A percentile compares a stretch with the other conserved stretches of the same genome.
Evolutionary conservation across 345 rosid species (phyloP).

Genomic region (Theobroma cacao): DNA sequence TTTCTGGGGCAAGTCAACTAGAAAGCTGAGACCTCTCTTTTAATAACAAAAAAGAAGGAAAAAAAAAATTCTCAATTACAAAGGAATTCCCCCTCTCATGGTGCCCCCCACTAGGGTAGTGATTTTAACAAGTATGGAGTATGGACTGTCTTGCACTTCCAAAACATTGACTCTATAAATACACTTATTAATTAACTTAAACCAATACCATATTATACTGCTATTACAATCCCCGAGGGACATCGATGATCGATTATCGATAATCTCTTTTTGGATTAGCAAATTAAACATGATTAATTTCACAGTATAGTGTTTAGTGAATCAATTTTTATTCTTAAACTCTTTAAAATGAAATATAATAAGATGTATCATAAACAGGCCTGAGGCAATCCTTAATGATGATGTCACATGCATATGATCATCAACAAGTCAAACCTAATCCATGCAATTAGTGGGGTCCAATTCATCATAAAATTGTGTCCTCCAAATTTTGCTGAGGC

Average conservation of each 20-base stretch:
- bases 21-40: constrained; percentile 41
- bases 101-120: constrained; percentile 46
- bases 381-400: constrained; percentile 19
- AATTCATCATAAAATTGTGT: background rate
- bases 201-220: background rate
- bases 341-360: background rate
- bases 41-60: too few species aligned
- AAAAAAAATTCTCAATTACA: background rate
- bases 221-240: background rate
- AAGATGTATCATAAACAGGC: too few species aligned
- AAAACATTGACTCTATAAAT: background rate
- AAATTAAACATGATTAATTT: background rate
- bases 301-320: background rate
- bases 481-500: background rate
- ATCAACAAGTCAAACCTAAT: constrained; percentile 47
- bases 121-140: constrained; percentile 16
- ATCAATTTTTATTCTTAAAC: background rate
- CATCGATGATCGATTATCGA: background rate
- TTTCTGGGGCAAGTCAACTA: constrained; percentile 69
- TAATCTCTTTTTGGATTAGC: background rate
- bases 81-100: constrained; percentile 12
- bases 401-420: constrained; percentile 36
- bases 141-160: constrained; percentile 12
- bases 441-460: constrained; percentile 35
- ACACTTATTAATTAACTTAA: background rate